Conservation (phyloP, 257 asterid species). For the Plectranthus barbatus region DNA sequence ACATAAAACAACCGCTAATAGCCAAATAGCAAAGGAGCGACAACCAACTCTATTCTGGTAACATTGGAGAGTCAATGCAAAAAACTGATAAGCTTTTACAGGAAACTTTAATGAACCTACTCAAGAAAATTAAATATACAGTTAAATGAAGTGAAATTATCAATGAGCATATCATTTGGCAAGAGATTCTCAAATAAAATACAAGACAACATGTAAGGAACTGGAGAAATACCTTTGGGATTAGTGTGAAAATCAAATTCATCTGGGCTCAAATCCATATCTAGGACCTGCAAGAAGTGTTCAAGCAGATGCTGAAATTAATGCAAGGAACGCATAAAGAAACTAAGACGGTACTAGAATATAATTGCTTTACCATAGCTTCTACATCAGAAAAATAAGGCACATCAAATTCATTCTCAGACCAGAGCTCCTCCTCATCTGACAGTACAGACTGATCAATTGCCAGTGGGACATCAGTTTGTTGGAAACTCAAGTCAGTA, state of each 20-base stretch:
- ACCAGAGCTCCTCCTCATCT: slow-evolving; percentile 41
- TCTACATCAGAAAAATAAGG: slow-evolving; percentile 77
- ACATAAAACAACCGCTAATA: background rate
- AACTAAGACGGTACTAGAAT: slow-evolving; percentile 12
- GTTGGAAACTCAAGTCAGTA: slow-evolving; percentile 20
- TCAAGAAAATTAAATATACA: background rate
- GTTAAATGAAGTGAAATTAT: background rate
- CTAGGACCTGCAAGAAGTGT: slow-evolving; percentile 55
- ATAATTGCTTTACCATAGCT: slow-evolving; percentile 52
- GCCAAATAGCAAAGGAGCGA: background rate
- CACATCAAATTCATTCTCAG: slow-evolving; percentile 49
- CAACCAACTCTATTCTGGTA: background rate
- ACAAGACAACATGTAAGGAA: slow-evolving; percentile 2
- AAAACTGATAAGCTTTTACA: background rate
- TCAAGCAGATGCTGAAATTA: slow-evolving; percentile 12
- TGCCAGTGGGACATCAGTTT: slow-evolving; percentile 9
- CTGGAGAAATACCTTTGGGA: slow-evolving; percentile 50
- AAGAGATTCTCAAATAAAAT: background rate
- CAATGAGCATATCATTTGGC: background rate
- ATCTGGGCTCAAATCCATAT: slow-evolving; percentile 73
- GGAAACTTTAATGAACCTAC: background rate
- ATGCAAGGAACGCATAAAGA: slow-evolving; percentile 1
- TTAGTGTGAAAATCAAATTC: slow-evolving; percentile 26
- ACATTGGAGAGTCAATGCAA: background rate
- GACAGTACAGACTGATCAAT: slow-evolving; percentile 17